Evolutionary conservation across 2,329 filamentous ascomycete species (phyloP).

Genomic region (Ascochyta viciae-villosae): DNA sequence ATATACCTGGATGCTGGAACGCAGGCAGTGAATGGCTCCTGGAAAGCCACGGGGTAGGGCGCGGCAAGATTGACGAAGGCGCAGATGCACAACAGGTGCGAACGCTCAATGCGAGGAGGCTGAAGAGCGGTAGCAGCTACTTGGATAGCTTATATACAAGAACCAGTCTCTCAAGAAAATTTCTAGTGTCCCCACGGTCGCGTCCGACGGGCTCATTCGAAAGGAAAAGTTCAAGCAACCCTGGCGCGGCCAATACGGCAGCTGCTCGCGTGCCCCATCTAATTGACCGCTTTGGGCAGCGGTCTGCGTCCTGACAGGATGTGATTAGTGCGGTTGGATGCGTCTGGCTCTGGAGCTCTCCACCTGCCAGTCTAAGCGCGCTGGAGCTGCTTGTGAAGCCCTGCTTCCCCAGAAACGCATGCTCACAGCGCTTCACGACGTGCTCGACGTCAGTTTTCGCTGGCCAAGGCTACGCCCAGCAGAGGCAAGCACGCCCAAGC

Average conservation of each 20-base stretch:
- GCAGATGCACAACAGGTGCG: constrained; percentile 12
- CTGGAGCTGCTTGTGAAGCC: constrained; percentile 5
- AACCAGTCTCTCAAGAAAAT: constrained; percentile 25
- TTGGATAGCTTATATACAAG: constrained; percentile 26
- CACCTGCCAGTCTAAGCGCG: constrained; percentile 5
- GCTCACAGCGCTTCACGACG: background rate
- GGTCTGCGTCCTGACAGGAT: constrained; percentile 11
- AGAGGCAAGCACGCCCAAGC: constrained; percentile 18
- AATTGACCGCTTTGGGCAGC: constrained; percentile 7
- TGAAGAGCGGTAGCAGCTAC: constrained; percentile 2
- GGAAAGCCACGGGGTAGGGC: constrained; percentile 4
- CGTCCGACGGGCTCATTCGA: constrained; percentile 22
- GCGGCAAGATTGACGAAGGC: constrained; percentile 4
- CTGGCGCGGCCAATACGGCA: constrained; percentile 10
- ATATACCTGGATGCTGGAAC: constrained; percentile 1
- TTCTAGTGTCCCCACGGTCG: constrained; percentile 31
- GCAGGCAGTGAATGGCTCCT: background rate
- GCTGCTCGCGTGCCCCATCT: constrained; percentile 13
- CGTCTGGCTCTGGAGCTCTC: constrained; percentile 3
- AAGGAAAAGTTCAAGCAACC: constrained; percentile 17
- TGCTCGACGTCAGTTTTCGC: constrained; percentile 8
- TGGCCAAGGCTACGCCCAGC: constrained; percentile 16
- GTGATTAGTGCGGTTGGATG: constrained; percentile 2
- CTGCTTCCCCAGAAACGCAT: constrained; percentile 15
- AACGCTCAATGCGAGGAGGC: constrained; percentile 14